Base-by-base conservation (phyloP, 495 filamentous ascomycete genomes). In the Xylaria sp. region DNA sequence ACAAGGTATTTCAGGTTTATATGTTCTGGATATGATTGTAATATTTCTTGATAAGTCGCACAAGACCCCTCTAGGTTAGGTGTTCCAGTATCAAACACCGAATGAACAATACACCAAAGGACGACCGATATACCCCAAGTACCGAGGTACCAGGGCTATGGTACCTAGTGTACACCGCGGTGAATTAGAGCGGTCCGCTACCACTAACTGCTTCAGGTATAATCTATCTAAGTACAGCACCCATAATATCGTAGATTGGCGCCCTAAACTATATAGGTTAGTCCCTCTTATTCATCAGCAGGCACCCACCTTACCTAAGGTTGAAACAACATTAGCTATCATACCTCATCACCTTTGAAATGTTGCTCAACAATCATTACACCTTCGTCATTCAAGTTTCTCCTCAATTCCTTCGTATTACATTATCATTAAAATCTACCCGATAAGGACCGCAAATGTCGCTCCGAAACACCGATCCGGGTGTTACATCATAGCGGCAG, bases 271-370 rank as follows among this genome's bases (percentile, higher is more conserved):
- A n/a, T n/a, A n/a, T n/a, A 21, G 52, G 52, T 31, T 29, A n/a
- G 31, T 37, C 31, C 37, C 14, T 24, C n/a, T 17, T 43, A 62
- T 62, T 62, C 59, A 43, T 62, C 59, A 62, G 59, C 59, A 62
- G 21, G 8, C 5, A 5, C 59, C 59, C 59, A 6, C 9, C 19
- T 43, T 62, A 55, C 52, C 52, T 31, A 55, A 31, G 52, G 26
- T 21, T 12, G 17, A 9, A 37, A 59, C 57, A 59, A 37, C 57
- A 62, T 62, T 43, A 29, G 59, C 14, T 43, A 26, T 62, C 59
- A 29, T 6, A 33, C 21, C 3, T 43, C 37, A 4, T 65, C 44
- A 43, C 43, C 31, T 52, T 66, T 21, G 19, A 12, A 37, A 55
- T 35, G 2, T 7, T 50, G 21, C 64, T 55, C 48, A 33, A 67